Conservation (phyloP, 2,329 filamentous ascomycete species). For the Colletotrichum plurivorum region DNA sequence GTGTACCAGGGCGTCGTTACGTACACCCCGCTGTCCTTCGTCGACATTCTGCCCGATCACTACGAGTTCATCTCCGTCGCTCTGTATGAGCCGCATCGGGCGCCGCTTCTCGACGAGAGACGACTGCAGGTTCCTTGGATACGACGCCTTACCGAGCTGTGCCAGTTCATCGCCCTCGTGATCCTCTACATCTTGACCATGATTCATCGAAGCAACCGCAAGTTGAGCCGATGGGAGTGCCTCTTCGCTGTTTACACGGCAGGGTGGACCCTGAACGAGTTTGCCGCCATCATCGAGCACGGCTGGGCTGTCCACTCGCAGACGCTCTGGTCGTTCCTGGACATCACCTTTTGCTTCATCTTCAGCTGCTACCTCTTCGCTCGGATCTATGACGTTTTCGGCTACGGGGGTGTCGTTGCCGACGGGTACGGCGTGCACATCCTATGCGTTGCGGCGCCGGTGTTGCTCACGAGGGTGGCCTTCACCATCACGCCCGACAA, state of each 20-base stretch:
- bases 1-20: constrained; percentile 78
- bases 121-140: constrained; percentile 80
- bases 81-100: constrained; percentile 76
- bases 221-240: constrained; percentile 67
- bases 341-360: constrained; percentile 75
- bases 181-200: constrained; percentile 75
- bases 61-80: constrained; percentile 80
- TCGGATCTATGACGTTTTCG: constrained; percentile 65
- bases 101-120: constrained; percentile 78
- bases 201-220: constrained; percentile 64
- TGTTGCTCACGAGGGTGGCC: constrained; percentile 77
- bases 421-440: constrained; percentile 74
- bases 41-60: constrained; percentile 81
- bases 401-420: constrained; percentile 47
- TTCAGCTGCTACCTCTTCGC: constrained; percentile 73
- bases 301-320: constrained; percentile 78
- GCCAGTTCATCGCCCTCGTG: constrained; percentile 75
- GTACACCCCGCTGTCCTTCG: constrained; percentile 79
- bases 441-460: constrained; percentile 75
- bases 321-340: constrained; percentile 82
- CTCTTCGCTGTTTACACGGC: constrained; percentile 74
- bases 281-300: constrained; percentile 77
- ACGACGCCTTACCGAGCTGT: constrained; percentile 75
- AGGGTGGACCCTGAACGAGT: constrained; percentile 78
- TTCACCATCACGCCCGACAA: constrained; percentile 83